These are phyloP conservation scores for Gleditsia sinensis DNA, from an alignment of 306 rosid genomes.

Conservation along the genomic window DNA sequence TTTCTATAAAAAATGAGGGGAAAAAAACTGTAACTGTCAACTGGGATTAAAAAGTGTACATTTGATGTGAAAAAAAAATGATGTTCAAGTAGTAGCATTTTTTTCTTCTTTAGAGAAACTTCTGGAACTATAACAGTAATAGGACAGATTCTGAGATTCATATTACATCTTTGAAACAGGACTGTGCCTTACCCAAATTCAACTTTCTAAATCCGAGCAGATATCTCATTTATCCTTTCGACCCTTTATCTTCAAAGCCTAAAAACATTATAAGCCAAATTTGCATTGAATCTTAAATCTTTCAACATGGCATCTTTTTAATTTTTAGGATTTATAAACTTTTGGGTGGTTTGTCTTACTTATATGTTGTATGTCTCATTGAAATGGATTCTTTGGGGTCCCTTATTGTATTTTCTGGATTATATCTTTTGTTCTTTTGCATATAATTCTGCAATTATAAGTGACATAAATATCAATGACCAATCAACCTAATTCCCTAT, in stretches of 20 bases:
- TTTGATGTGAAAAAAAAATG: background rate
- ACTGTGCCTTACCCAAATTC: background rate
- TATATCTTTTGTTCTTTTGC: background rate
- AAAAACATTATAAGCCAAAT: background rate
- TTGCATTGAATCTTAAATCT: background rate
- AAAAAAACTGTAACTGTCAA: background rate
- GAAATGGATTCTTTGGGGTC: background rate
- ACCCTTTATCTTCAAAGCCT: background rate
- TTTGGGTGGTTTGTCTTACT: background rate
- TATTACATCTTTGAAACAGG: background rate
- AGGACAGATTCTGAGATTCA: background rate
- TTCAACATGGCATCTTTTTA: background rate
- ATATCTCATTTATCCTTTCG: background rate
- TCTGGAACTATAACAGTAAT: background rate
- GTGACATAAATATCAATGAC: background rate
- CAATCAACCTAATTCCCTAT: background rate
- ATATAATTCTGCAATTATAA: background rate
- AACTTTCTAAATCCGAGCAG: background rate
- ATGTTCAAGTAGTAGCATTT: background rate
- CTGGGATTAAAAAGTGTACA: background rate
- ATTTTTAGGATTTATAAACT: background rate
- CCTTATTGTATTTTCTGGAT: background rate
- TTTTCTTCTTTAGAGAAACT: background rate
- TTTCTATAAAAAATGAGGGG: background rate
- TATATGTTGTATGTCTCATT: background rate